Evolutionary conservation across 176 grass and related monocot species (phyloP).

Genomic region (Musa schizocarpa): DNA sequence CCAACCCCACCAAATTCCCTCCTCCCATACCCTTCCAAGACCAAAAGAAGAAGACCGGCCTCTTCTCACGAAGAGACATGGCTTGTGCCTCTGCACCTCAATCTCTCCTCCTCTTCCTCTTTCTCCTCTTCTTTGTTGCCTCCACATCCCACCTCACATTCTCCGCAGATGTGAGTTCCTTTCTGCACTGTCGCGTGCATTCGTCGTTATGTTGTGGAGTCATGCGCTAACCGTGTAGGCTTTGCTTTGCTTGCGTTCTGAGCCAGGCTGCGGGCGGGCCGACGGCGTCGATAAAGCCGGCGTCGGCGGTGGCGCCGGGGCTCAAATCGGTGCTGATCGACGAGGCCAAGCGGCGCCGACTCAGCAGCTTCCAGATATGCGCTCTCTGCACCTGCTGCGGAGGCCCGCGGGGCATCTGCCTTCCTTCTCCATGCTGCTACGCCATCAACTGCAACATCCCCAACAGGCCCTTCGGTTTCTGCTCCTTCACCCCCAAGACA

Average conservation of each 20-base stretch:
- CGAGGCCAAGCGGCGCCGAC: constrained; percentile 27
- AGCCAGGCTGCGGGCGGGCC: constrained; percentile 11
- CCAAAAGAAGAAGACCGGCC: neutral
- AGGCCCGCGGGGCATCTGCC: constrained; percentile 50
- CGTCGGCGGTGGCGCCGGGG: neutral
- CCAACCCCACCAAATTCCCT: neutral
- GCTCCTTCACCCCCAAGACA: constrained; percentile 58
- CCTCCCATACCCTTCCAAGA: neutral
- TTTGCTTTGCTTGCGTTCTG: neutral
- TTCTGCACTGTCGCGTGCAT: neutral
- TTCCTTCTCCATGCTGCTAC: constrained; percentile 88
- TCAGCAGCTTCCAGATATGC: constrained; percentile 67
- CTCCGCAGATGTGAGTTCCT: neutral
- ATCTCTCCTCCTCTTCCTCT: neutral
- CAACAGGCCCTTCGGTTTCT: constrained; percentile 78
- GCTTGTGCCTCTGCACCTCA: neutral
- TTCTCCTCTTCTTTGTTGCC: neutral
- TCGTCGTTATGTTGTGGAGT: neutral
- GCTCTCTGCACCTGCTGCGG: constrained; percentile 79
- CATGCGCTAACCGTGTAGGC: neutral
- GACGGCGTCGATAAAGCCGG: constrained; percentile 32
- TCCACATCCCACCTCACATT: neutral
- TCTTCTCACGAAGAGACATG: neutral
- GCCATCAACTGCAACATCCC: constrained; percentile 92
- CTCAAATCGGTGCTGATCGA: constrained; percentile 26